Evolutionary conservation across 2,329 filamentous ascomycete genomes (phyloP), one percentile per base, ranked within the genome.

Genomic region (Teratosphaeria gauchensis): DNA sequence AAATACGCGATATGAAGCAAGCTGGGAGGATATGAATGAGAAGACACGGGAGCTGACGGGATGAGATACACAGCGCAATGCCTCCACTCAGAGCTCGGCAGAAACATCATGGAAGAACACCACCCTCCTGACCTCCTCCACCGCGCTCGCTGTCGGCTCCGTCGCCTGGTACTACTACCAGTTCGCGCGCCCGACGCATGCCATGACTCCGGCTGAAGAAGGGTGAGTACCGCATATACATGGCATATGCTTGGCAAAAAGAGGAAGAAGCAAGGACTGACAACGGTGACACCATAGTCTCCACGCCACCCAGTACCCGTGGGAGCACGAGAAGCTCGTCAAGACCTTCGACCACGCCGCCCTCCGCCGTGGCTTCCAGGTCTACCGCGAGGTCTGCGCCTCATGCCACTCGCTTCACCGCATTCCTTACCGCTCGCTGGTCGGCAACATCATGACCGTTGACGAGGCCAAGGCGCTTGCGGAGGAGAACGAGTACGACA

Each of bases 291-390:
- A 19, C 54, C 61, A 68, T 71, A 99, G 94, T 80, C 85, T 99
- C 67, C 94, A 99, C 78, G 76, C 94, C 67, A 89, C 92, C 64
- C 78, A 86, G 71, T 97, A 97, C 78, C 94, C 94, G 64, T 99
- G 94, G 94, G 92, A 94, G 72, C 94, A 99, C 78, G 74, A 85
- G 74, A 87, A 94, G 79, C 91, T 87, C 83, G 81, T 85, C 77
- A 96, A 95, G 84, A 96, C 94, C 68, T 99, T 92, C 75, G 94
- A 99, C 73, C 92, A 97, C 80, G 87, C 89, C 78, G 87, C 91
- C 89, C 91, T 99, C 67, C 94, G 94, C 77, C 92, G 94, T 81
- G 94, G 94, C 79, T 99, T 97, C 86, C 92, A 96, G 80, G 94
- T 99, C 74, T 99, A 99, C 84, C 90, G 88, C 69, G 94, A 99